phyloP scores from a whole-genome alignment of 2,329 filamentous ascomycete species.

The Diplodia corticola region DNA sequence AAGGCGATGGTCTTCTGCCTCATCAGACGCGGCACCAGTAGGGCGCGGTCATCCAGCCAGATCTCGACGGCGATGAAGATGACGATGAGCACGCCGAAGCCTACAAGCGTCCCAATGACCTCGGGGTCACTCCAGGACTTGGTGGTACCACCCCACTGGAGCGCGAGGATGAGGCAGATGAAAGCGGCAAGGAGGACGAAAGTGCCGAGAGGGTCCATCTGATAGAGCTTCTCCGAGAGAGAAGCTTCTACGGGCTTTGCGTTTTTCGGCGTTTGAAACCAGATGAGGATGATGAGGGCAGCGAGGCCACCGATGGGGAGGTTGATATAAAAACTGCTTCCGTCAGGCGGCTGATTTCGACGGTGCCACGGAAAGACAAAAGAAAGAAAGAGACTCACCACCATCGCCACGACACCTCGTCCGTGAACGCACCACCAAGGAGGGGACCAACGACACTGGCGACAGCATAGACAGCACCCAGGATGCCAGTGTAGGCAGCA shows the following conservation, averaged over 20 bases:
- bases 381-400: slow-evolving; percentile 26
- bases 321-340: slow-evolving; percentile 45
- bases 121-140: slow-evolving; percentile 34
- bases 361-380: no score
- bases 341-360: not conserved
- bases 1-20: slow-evolving; percentile 40
- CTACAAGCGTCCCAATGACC: slow-evolving; percentile 50
- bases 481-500: slow-evolving; percentile 40
- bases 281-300: slow-evolving; percentile 41
- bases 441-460: slow-evolving; percentile 43
- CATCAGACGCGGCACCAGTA: slow-evolving; percentile 43
- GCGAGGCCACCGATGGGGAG: slow-evolving; percentile 48
- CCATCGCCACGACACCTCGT: slow-evolving; percentile 44
- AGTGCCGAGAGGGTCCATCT: slow-evolving; percentile 49
- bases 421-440: slow-evolving; percentile 47
- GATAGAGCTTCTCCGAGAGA: slow-evolving; percentile 41
- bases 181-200: slow-evolving; percentile 43
- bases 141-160: slow-evolving; percentile 47
- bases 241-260: slow-evolving; percentile 29
- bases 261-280: slow-evolving; percentile 39
- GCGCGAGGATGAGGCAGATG: slow-evolving; percentile 47
- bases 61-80: slow-evolving; percentile 41
- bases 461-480: slow-evolving; percentile 41
- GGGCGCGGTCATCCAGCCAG: slow-evolving; percentile 43
- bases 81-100: slow-evolving; percentile 42